Evolutionary conservation across 1,284 basidiomycete species (phyloP).

Genomic region (Trichosporon asahii): DNA sequence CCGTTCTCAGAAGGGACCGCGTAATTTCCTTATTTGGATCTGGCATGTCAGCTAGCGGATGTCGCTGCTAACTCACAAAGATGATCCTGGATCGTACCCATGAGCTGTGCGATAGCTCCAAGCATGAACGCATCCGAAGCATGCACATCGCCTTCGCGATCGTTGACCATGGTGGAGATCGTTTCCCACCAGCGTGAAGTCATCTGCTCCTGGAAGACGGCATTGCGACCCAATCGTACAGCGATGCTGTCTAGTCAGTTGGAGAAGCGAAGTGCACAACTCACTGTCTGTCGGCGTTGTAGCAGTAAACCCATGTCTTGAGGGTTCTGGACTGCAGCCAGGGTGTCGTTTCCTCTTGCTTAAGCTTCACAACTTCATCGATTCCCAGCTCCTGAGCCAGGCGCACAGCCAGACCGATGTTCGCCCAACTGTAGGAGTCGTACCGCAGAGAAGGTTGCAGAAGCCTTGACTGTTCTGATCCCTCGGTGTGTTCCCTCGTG

Average conservation of each 20-base stretch:
- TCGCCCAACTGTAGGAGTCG: conserved; percentile 20
- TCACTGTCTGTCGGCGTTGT: conserved; percentile 19
- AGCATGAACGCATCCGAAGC: conserved; percentile 17
- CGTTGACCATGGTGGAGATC: conserved; percentile 11
- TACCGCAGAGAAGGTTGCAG: conserved; percentile 17
- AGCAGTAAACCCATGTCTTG: conserved; percentile 18
- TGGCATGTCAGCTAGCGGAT: not conserved
- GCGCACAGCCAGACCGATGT: conserved; percentile 18
- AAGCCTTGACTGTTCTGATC: conserved; percentile 13
- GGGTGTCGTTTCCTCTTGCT: not conserved
- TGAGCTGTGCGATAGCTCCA: conserved; percentile 12
- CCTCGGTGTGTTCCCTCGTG: not conserved
- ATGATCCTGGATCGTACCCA: conserved; percentile 21
- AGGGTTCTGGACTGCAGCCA: not conserved
- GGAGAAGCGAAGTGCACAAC: not conserved
- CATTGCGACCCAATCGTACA: conserved; percentile 20
- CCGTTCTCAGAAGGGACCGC: conserved; percentile 13
- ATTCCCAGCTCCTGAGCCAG: conserved; percentile 23
- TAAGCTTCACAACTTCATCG: conserved; percentile 17
- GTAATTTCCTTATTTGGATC: conserved; percentile 21
- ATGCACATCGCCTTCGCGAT: conserved; percentile 8
- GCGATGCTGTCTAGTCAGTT: conserved; percentile 14
- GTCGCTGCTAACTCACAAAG: not conserved
- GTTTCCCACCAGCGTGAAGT: conserved; percentile 24
- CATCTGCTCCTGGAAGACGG: conserved; percentile 21